Conservation (phyloP, 78 protist genomes). For the Chrysochromulina parva region DNA sequence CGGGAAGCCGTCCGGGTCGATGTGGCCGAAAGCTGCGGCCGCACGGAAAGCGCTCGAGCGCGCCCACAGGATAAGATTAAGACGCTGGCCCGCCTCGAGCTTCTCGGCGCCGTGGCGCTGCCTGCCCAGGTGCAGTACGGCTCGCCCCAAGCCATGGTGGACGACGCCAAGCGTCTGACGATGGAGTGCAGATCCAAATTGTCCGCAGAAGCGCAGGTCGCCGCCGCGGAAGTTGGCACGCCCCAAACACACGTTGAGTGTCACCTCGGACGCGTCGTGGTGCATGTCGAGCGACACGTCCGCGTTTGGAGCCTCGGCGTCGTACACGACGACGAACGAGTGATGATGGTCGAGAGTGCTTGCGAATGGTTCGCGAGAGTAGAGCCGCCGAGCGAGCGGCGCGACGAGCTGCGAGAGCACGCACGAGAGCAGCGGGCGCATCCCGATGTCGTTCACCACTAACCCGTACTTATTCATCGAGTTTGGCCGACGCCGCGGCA, state of each 20-base stretch:
- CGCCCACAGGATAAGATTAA: constrained; percentile 69
- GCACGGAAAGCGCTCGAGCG: neutral
- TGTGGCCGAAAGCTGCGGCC: neutral
- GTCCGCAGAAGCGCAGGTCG: constrained; percentile 56
- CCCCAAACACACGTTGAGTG: constrained; percentile 72
- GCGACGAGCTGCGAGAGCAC: neutral
- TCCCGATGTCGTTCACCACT: constrained; percentile 68
- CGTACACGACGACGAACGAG: constrained; percentile 65
- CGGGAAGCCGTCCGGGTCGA: no score
- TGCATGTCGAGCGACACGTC: constrained; percentile 65
- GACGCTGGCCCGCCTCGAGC: constrained; percentile 61
- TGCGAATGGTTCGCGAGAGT: neutral
- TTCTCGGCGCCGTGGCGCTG: constrained; percentile 71
- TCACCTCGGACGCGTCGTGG: constrained; percentile 72
- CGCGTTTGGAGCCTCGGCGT: constrained; percentile 20
- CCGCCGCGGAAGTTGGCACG: constrained; percentile 59
- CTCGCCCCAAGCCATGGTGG: constrained; percentile 45
- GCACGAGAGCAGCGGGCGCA: constrained; percentile 25
- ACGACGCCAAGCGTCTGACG: constrained; percentile 30
- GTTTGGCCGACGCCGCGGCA: constrained; percentile 62
- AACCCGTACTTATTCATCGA: constrained; percentile 78
- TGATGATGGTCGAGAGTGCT: constrained; percentile 54
- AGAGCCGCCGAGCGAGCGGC: neutral
- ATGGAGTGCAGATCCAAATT: constrained; percentile 46
- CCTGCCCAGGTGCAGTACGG: constrained; percentile 62